Conservation (phyloP, 1,284 basidiomycete species). For the Malassezia restricta region DNA sequence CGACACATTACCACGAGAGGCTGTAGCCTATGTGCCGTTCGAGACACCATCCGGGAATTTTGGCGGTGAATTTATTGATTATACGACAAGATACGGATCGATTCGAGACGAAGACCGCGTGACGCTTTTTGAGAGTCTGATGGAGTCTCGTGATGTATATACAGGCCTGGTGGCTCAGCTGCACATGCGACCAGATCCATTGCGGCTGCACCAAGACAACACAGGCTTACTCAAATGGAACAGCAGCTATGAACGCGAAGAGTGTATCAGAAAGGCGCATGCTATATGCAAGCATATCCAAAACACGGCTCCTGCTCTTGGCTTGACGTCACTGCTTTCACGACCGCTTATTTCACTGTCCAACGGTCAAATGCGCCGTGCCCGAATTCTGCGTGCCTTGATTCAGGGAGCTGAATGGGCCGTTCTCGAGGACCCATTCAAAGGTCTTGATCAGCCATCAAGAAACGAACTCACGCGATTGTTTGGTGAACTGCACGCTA, state of each 20-base stretch:
- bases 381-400: constrained; percentile 68
- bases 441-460: constrained; percentile 21
- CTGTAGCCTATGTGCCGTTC: constrained; percentile 33
- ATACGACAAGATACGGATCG: constrained; percentile 35
- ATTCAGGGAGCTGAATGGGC: constrained; percentile 56
- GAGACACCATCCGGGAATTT: constrained; percentile 14
- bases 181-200: constrained; percentile 30
- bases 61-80: constrained; percentile 33
- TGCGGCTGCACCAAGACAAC: constrained; percentile 8
- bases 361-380: constrained; percentile 81
- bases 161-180: constrained; percentile 25
- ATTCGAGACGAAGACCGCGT: constrained; percentile 34
- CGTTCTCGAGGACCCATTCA: constrained; percentile 28
- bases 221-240: constrained; percentile 26
- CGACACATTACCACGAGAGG: not conserved
- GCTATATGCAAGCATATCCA: constrained; percentile 11
- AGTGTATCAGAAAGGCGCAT: not conserved
- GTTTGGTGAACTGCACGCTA: constrained; percentile 55
- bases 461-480: constrained; percentile 17
- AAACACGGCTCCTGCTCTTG: constrained; percentile 23
- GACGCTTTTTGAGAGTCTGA: constrained; percentile 36
- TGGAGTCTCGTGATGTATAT: constrained; percentile 28
- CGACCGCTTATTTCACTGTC: constrained; percentile 55
- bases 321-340: constrained; percentile 27
- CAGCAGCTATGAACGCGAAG: constrained; percentile 12